These are phyloP conservation scores for Kodamaea alishanica DNA, from an alignment of 1,139 yeast genomes.

Conservation along the genomic window DNA sequence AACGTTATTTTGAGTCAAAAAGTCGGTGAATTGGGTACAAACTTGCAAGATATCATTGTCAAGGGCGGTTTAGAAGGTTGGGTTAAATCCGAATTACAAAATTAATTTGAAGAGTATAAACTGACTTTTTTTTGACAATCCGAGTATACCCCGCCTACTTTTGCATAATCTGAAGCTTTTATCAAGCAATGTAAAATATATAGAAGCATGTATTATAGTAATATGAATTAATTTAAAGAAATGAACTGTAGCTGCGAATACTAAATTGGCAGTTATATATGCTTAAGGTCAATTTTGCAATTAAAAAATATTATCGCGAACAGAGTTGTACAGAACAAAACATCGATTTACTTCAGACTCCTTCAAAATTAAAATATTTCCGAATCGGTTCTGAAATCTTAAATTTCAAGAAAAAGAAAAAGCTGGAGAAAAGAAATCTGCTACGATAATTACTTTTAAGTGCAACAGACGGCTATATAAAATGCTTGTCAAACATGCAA, in stretches of 20 bases:
- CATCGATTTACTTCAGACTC: no score
- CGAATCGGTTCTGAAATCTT: no score
- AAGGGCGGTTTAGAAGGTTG: conserved; percentile 98
- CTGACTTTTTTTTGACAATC: no score
- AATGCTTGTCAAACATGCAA: no score
- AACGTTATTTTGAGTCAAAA: conserved; percentile 73
- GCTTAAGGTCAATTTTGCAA: background rate
- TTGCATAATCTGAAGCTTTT: background rate
- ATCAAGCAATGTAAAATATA: background rate
- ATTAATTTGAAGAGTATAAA: background rate
- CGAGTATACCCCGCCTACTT: conserved; percentile 1
- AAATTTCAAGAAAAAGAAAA: no score
- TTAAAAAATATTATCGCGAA: no score
- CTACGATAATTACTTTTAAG: no score
- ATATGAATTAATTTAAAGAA: background rate
- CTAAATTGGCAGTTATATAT: background rate
- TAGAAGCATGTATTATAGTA: background rate
- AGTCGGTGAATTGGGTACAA: conserved; percentile 94
- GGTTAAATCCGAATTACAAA: conserved; percentile 72
- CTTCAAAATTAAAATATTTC: no score
- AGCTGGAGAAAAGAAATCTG: no score
- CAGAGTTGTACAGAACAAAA: no score
- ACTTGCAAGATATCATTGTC: conserved; percentile 92
- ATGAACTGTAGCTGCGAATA: background rate
- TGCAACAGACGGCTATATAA: no score